Base-by-base conservation (phyloP, 2,329 filamentous ascomycete genomes). In the Phaeosphaeriaceae sp. region DNA sequence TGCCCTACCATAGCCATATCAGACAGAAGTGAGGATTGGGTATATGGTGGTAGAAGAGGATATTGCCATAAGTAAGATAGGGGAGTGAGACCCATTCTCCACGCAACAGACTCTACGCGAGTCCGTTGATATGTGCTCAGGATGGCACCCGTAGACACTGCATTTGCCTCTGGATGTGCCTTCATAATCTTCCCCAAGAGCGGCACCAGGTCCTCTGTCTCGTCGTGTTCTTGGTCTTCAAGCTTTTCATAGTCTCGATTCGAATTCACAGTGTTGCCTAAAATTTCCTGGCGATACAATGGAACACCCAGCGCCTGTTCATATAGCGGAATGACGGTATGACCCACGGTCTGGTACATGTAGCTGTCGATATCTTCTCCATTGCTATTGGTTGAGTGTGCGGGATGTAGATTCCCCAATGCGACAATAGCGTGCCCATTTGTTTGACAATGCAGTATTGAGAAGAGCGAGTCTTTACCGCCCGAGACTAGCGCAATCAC, bases 291-390 rank as follows among this genome's bases (percentile, higher is more conserved):
- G 16, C 94, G 87, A 74, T 94, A 97, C 2, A 99, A 80, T 18
- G 93, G 93, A 28, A 97, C 80, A 0, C 82, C 85, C 1, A 96
- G 86, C 28, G 90, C 92, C 39, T 83, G 74, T 52, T 87, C 86
- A 70, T 97, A 97, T 13, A 96, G 81, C 2, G 92, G 91, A 48
- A 97, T 87, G 15, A 97, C 79, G 49, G 85, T 82, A 74, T 97
- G 91, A 11, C 94, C 94, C 52, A 97, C 90, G 3, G 94, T 99
- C 79, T 99, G 94, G 79, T 97, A 99, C 94, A 99, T 99, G 85
- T 94, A 97, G 77, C 92, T 97, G 74, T 99, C 91, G 63, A 96
- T 81, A 72, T 97, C 90, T 47, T 97, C 90, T 48, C 81, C 76
- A 55, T 80, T 77, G 26, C 53, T 46, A 45, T 45, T 54, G 39